Percentiles rank a stretch among this genome's conserved stretches.
phyloP scores from a whole-genome alignment of 2,329 filamentous ascomycete genomes.

The Diaporthe vaccinii region DNA sequence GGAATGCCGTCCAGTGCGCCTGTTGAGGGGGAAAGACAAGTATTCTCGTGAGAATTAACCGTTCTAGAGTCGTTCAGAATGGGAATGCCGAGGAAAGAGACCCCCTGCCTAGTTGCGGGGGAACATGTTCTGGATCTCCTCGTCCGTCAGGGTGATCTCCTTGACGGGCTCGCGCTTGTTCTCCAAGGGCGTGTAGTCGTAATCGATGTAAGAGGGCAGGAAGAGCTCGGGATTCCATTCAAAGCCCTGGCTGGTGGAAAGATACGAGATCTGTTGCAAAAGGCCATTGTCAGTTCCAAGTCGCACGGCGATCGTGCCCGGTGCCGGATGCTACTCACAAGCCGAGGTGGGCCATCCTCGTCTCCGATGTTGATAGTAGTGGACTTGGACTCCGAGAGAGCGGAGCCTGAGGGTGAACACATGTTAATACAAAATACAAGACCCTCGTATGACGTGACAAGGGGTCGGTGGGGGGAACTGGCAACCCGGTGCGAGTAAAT shows the following conservation, averaged over 20 bases:
- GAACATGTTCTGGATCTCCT: constrained; percentile 78
- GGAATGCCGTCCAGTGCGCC: constrained; percentile 33
- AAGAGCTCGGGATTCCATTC: constrained; percentile 91
- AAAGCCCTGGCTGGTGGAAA: constrained; percentile 84
- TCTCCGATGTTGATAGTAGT: constrained; percentile 86
- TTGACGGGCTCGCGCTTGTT: constrained; percentile 82
- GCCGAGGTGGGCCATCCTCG: constrained; percentile 77
- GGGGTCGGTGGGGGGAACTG: neutral
- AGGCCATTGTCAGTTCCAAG: constrained; percentile 43
- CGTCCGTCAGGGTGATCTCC: constrained; percentile 83
- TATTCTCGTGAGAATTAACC: constrained; percentile 39
- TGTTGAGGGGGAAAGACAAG: constrained; percentile 5
- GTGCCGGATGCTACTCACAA: constrained; percentile 66
- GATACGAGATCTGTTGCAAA: constrained; percentile 77
- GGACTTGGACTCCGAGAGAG: constrained; percentile 80
- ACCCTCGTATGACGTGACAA: constrained; percentile 27
- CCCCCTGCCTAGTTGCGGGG: constrained; percentile 60
- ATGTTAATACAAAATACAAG: constrained; percentile 26
- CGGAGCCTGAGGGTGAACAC: constrained; percentile 66
- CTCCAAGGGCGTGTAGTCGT: constrained; percentile 81
- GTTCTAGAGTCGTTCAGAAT: constrained; percentile 30
- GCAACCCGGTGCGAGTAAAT: neutral
- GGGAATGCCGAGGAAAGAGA: neutral
- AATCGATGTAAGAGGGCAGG: constrained; percentile 82
- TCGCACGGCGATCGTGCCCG: neutral